phyloP scores from a whole-genome alignment of 2,329 filamentous ascomycete species.

The Dactylonectria estremocensis region DNA sequence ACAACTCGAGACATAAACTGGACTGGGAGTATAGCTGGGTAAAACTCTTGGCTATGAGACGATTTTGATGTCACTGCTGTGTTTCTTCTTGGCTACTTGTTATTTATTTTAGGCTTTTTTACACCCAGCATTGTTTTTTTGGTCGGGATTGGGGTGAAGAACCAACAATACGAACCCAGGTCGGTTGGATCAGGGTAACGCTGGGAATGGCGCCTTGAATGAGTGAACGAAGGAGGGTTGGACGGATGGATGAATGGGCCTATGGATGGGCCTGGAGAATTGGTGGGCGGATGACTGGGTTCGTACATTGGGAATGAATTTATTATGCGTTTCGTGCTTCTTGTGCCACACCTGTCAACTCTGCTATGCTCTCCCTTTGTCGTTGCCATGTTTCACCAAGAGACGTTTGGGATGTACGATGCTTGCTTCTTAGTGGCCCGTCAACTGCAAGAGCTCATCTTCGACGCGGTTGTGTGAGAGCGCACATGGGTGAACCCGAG shows the following conservation, averaged over 20 bases:
- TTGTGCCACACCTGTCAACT: not conserved
- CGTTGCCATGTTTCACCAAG: not conserved
- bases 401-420: not conserved
- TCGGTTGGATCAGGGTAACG: not conserved
- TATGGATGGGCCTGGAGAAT: constrained; percentile 7
- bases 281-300: constrained; percentile 9
- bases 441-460: not conserved
- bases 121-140: not conserved
- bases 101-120: constrained; percentile 2
- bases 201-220: constrained; percentile 24
- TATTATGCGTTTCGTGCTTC: constrained; percentile 26
- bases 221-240: constrained; percentile 30
- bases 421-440: not conserved
- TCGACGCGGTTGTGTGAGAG: not conserved
- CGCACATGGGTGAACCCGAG: not conserved
- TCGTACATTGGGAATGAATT: constrained; percentile 34
- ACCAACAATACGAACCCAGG: constrained; percentile 10
- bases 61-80: constrained; percentile 22
- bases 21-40: constrained; percentile 11
- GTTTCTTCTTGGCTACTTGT: not conserved
- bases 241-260: constrained; percentile 15
- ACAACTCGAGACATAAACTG: not conserved
- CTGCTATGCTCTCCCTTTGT: not conserved
- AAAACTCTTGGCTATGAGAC: constrained; percentile 19
- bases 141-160: constrained; percentile 10